phyloP scores from a whole-genome alignment of 1,284 basidiomycete species.

The Mycena sp. region DNA sequence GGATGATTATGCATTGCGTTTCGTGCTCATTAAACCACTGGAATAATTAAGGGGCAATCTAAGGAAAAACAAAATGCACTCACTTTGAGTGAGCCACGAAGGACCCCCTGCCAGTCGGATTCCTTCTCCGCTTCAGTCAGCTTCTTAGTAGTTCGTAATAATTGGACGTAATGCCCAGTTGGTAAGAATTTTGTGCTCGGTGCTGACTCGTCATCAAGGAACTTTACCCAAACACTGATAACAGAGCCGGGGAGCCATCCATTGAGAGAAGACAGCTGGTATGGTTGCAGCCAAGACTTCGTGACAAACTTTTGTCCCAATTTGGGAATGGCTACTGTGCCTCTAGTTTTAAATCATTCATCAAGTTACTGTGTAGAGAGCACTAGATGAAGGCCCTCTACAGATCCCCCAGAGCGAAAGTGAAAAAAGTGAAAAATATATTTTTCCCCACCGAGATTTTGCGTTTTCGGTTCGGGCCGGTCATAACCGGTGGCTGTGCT shows the following conservation, averaged over 20 bases:
- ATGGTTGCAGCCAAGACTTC: too few species aligned
- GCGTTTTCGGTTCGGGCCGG: too few species aligned
- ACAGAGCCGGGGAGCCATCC: not conserved
- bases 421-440: too few species aligned
- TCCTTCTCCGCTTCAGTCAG: not conserved
- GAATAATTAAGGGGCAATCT: not conserved
- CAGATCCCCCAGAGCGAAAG: too few species aligned
- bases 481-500: too few species aligned
- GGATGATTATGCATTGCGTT: not conserved
- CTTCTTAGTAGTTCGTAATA: not conserved
- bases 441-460: too few species aligned
- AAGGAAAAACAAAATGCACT: not conserved
- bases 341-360: too few species aligned
- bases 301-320: too few species aligned
- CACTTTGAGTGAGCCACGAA: not conserved
- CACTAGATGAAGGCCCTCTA: too few species aligned
- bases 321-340: too few species aligned
- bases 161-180: not conserved
- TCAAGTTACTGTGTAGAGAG: too few species aligned
- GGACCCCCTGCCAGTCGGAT: not conserved
- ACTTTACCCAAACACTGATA: constrained; percentile 1
- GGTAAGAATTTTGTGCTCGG: not conserved
- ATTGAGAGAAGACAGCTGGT: not conserved
- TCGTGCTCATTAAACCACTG: constrained; percentile 3
- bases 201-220: not conserved